Base-by-base conservation (phyloP, 2,329 filamentous ascomycete species). In the Nemania sp. region DNA sequence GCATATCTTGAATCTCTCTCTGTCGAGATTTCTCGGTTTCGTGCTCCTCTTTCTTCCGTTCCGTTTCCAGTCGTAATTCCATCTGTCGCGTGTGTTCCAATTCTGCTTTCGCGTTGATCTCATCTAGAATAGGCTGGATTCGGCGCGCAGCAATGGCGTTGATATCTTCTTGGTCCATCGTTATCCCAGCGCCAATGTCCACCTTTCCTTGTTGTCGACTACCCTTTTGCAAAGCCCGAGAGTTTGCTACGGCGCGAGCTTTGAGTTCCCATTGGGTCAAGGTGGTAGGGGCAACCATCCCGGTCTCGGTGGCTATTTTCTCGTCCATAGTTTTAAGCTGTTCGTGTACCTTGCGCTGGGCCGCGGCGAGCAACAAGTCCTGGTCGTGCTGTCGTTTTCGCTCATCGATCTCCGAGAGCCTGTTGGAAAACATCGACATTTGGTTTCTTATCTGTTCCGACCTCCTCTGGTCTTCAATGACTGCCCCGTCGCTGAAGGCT, bases 281-380 rank as follows among this genome's bases (percentile, higher is more conserved):
- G 69, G 89, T 85, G 1, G 86, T 83, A 12, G 89, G 86, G 0
- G 87, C 85, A 29, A 90, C 82, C 71, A 89, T 88, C 58, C 92
- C 92, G 1, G 90, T 94, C 54, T 94, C 84, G 13, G 85, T 81
- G 66, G 88, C 91, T 12, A 96, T 85, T 69, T 87, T 88, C 73
- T 93, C 87, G 62, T 98, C 94, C 81, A 97, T 92, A 42, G 83
- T 85, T 62, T 90, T 86, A 66, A 97, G 83, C 43, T 85, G 86
- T 18, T 87, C 87, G 66, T 88, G 87, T n/a, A 97, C 94, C 67
- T 96, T 96, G 46, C 90, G 87, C 71, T 93, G 90, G 1, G 94
- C 94, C 2, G 87, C 87, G 10, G 89, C 89, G 65, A 97, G 80
- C 1, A 98, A 79, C 1, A 84, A 81, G 56, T 90, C 89, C 12